Evolutionary conservation across 2,329 filamentous ascomycete genomes (phyloP), one percentile per base, ranked within the genome.

Genomic region (Penicillium corylophilum): DNA sequence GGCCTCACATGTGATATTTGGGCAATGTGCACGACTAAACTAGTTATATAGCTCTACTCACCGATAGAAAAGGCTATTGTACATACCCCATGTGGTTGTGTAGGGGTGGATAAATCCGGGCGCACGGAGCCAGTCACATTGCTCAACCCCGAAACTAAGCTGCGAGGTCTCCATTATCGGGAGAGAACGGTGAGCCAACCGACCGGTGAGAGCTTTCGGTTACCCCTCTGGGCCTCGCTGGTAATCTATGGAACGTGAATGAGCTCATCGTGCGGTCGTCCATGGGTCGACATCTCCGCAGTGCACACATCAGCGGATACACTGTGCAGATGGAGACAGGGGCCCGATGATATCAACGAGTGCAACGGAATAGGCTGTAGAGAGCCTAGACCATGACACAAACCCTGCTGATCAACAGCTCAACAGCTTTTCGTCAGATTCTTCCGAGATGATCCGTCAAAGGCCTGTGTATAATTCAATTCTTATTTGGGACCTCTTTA

Each of bases 251-350:
- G 33, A 36, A 38, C 35, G 35, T 18, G 46, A 41, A 55, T 59
- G 56, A 50, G 48, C 52, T 55, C 52, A 53, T 57, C 40, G 48
- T 55, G 49, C 48, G 10, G 52, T 36, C 33, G 26, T 46, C 22
- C 16, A 45, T 24, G 22, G 22, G n/a, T 16, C 28, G 9, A 22
- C 16, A n/a, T 33, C 45, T 48, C 39, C 47, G 39, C 53, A n/a
- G 23, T 35, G 15, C 13, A 39, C 31, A 50, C 33, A 31, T 40
- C 18, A 15, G 10, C 26, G 13, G 13, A 29, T 23, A 28, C 31
- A 24, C 31, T 39, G 10, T 18, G 13, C 16, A 6, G 40, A 22
- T 16, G 28, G n/a, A 44, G 26, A 29, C 41, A 2, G 12, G 18
- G 24, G 41, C 24, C 23, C 9, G 3, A 28, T 26, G 16, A 23